Base-by-base conservation (phyloP, 345 rosid species). In the Moringa oleifera region DNA sequence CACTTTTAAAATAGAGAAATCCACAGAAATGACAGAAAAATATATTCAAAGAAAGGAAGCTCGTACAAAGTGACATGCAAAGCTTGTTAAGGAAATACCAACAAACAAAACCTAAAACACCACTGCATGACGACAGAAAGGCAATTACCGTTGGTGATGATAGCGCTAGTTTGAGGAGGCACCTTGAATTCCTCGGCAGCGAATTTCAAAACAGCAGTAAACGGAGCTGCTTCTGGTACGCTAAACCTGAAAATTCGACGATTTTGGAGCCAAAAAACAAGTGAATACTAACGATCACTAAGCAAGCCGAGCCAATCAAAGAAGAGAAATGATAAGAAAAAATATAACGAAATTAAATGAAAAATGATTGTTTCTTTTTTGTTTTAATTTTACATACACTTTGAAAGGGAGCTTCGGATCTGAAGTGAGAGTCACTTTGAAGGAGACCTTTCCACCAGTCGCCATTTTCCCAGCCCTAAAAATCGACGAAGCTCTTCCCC, bases 401-500 rank as follows among this genome's bases (percentile, higher is more conserved):
- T 90, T 90, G 89, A 93, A 93, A 53, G 97, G 97, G 57, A 93
- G 97, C 80, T 93, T 93, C 15, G 98, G 98, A 79, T 93, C 98
- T 50, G 98, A 93, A 61, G 97, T 93, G 59, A 93, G 91, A 28
- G 90, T 92, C 50, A 93, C 97, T 73, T 90, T 90, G 86, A 93
- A 93, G 56, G 96, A 88, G 25, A 90, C 97, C 71, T 90, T 90
- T 45, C 96, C 95, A 50, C 96, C 94, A 8, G 73, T 80, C 54
- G 90, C 88, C 98, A 92, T 92, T 56, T 68, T 23, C 45, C 9
- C 18, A 41, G 17, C 12, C 12, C 9, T 41, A 11, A 41, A 41
- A 11, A 7, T 41, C 47, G 37, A 33, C 47, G 12, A 15, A 11
- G 12, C 9, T 41, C 12, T 41, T 41, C 47, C 12, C 47, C 47